A percentile compares a stretch with the other conserved stretches of the same genome.
These are phyloP conservation scores for Zea luxurians DNA, from an alignment of 176 grass and related monocot genomes.

Conservation along the genomic window DNA sequence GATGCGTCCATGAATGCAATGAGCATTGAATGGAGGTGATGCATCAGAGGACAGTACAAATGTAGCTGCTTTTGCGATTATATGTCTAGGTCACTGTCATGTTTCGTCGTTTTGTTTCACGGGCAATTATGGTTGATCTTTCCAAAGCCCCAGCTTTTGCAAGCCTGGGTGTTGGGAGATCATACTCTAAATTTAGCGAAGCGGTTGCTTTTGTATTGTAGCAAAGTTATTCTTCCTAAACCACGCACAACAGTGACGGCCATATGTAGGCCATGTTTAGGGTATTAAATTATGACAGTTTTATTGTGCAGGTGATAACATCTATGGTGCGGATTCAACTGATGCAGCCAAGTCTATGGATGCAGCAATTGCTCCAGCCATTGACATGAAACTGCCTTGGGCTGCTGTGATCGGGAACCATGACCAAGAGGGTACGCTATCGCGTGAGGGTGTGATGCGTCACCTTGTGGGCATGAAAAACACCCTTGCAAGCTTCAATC, in stretches of 20 bases:
- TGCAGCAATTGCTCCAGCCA: constrained; percentile 69
- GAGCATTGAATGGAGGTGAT: neutral
- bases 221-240: neutral
- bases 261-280: neutral
- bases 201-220: neutral
- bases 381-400: constrained; percentile 80
- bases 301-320: constrained; percentile 81
- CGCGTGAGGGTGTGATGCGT: constrained; percentile 77
- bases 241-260: neutral
- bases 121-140: constrained; percentile 30
- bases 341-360: constrained; percentile 80
- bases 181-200: neutral
- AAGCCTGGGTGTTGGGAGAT: neutral
- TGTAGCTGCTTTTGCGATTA: neutral
- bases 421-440: constrained; percentile 84
- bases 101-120: constrained; percentile 35
- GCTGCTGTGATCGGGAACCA: constrained; percentile 91
- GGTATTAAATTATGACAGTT: neutral
- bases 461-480: constrained; percentile 76
- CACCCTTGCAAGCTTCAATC: constrained; percentile 78
- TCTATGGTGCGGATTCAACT: constrained; percentile 59
- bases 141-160: constrained; percentile 17
- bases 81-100: constrained; percentile 5
- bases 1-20: neutral
- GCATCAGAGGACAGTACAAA: neutral